phyloP scores from a whole-genome alignment of 2,329 filamentous ascomycete genomes.

The Fusarium pseudoanthophilum region DNA sequence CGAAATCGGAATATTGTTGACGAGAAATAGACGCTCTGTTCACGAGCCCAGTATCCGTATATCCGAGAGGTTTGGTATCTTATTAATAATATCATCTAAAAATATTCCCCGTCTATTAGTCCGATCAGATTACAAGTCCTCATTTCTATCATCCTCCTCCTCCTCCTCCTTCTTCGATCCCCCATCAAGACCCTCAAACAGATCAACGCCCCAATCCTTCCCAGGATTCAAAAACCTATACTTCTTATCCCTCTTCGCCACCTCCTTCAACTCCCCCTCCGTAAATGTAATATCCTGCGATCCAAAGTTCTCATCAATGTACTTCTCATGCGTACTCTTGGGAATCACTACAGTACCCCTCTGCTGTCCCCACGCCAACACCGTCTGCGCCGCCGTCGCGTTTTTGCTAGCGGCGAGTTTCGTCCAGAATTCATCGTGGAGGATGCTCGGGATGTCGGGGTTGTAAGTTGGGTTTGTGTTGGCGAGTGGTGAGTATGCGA shows the following conservation, averaged over 20 bases:
- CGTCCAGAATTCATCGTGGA: conserved; percentile 34
- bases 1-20: accelerated
- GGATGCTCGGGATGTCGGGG: conserved; percentile 32
- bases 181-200: conserved; percentile 55
- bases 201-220: conserved; percentile 51
- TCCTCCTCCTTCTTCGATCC: conserved; percentile 38
- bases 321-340: conserved; percentile 33
- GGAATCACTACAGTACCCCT: conserved; percentile 35
- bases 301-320: conserved; percentile 36
- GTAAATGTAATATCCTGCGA: conserved; percentile 31
- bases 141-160: not conserved
- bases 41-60: not conserved
- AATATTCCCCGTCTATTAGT: not conserved
- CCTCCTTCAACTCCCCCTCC: conserved; percentile 48
- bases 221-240: conserved; percentile 53
- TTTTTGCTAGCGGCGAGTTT: conserved; percentile 32
- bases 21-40: not conserved
- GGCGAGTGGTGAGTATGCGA: conserved; percentile 39
- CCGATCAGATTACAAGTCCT: conserved; percentile 17
- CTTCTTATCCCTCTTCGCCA: conserved; percentile 46
- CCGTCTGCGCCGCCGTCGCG: conserved; percentile 35
- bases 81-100: not conserved
- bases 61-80: not conserved
- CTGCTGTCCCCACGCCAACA: conserved; percentile 39
- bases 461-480: conserved; percentile 38